Base-by-base conservation (phyloP, 148 eudicot genomes). In the Euryodendron excelsum region DNA sequence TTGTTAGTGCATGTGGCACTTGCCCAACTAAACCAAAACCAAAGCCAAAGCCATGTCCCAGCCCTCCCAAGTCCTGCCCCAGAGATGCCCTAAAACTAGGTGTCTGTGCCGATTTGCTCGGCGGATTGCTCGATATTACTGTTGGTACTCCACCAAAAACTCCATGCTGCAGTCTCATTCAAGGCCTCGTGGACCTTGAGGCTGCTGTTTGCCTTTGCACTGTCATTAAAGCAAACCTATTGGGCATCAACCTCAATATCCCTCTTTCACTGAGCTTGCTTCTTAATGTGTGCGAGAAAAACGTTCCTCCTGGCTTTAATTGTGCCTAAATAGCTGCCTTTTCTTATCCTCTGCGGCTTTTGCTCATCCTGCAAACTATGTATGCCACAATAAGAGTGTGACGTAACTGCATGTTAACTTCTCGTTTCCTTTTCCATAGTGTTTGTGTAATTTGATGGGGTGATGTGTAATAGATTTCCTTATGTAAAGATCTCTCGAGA, bases 11-110 rank as follows among this genome's bases (percentile, higher is more conserved):
- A 11, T 85, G 88, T 55, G 63, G 69, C 12, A 74, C 78, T 64
- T 78, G 83, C 71, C 79, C 81, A 8, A 20, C 56, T 3, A 76
- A 72, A n/a, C 86, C 83, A 48, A 64, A 65, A 8, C 86, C 77
- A 8, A 79, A 25, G 37, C 78, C 79, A 7, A 76, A 53, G 45
- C 76, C 76, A 0, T n/a, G n/a, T 15, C 78, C 41, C 2, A 62
- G 34, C 58, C 78, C 78, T 5, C 13, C n/a, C n/a, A n/a, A n/a
- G n/a, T n/a, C n/a, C 31, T 91, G 94, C 83, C 94, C 94, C 8
- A 78, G 47, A 11, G 89, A 90, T 58, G 28, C 91, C 82, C 80
- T 91, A 21, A 88, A 91, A 73, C 58, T 90, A 10, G 89, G 85
- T 4, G 91, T 87, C 0, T 90, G 94, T 74, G 91, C 89, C 14